Conservation (phyloP, 2,329 filamentous ascomycete species). For the Fusarium udum region DNA sequence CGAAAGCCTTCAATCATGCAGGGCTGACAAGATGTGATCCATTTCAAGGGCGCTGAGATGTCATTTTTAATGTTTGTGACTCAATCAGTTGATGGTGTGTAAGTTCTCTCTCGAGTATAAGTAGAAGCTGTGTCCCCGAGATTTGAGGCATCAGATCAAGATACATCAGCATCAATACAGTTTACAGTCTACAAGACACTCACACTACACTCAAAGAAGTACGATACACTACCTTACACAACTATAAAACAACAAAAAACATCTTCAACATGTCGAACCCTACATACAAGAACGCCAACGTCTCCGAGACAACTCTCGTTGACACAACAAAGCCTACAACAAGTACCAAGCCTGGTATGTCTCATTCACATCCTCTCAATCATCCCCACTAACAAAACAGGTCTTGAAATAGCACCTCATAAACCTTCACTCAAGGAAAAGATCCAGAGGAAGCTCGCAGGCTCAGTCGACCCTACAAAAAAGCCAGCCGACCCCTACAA, state of each 20-base stretch:
- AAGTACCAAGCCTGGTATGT: slow-evolving; percentile 32
- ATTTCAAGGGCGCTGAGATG: slow-evolving; percentile 20
- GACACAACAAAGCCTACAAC: slow-evolving; percentile 24
- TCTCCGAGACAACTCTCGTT: slow-evolving; percentile 41
- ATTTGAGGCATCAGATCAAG: not conserved
- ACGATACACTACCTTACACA: not conserved
- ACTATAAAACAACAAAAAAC: not conserved
- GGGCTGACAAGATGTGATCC: slow-evolving; percentile 32
- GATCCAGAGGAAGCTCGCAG: slow-evolving; percentile 36
- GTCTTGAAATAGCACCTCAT: not conserved
- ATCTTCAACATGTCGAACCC: slow-evolving; percentile 31
- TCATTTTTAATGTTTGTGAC: slow-evolving; percentile 22
- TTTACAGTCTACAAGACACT: not conserved
- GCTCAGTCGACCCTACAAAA: slow-evolving; percentile 35
- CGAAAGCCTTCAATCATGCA: slow-evolving; percentile 3
- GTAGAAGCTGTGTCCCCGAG: slow-evolving; percentile 13
- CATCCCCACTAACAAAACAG: slow-evolving; percentile 3
- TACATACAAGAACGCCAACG: slow-evolving; percentile 33
- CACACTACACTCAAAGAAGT: not conserved
- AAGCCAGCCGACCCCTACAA: slow-evolving; percentile 35
- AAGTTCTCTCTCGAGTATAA: slow-evolving; percentile 14
- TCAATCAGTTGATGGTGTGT: slow-evolving; percentile 23
- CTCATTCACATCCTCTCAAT: no score
- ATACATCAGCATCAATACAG: slow-evolving; percentile 9
- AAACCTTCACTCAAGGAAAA: slow-evolving; percentile 37